Conservation (phyloP, 2,329 filamentous ascomycete species). For the Drechslerella dactyloides region DNA sequence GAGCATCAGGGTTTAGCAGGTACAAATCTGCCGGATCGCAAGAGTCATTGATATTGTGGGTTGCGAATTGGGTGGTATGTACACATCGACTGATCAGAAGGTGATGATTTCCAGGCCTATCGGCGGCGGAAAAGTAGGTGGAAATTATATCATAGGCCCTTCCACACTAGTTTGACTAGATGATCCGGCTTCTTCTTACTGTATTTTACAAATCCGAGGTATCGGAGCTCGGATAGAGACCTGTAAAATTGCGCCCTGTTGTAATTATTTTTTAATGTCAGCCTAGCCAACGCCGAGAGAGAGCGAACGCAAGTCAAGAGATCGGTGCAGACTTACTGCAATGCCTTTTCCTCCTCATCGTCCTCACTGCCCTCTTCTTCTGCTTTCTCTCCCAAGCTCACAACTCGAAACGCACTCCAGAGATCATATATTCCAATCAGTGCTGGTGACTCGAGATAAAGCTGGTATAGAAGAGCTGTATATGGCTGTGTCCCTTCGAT, state of each 20-base stretch:
- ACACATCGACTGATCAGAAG: too few relatives aligned
- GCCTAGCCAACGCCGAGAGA: too few relatives aligned
- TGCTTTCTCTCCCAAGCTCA: constrained; percentile 63
- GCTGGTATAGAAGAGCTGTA: constrained; percentile 75
- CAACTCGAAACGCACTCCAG: constrained; percentile 75
- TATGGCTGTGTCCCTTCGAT: constrained; percentile 65
- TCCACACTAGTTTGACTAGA: constrained; percentile 80
- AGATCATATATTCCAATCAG: constrained; percentile 80
- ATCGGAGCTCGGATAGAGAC: constrained; percentile 80
- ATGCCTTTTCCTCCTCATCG: constrained; percentile 62
- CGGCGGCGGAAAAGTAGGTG: neutral
- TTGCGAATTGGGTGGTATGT: too few relatives aligned
- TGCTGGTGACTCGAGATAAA: constrained; percentile 74
- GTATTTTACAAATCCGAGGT: constrained; percentile 83
- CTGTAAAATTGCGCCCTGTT: constrained; percentile 76
- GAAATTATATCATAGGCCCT: constrained; percentile 67
- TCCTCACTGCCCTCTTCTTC: constrained; percentile 60
- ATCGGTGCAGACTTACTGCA: constrained; percentile 43
- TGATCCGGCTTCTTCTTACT: constrained; percentile 94
- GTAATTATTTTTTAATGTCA: too few relatives aligned
- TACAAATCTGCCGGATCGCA: too few relatives aligned
- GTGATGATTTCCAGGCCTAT: too few relatives aligned
- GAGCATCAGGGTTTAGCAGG: too few relatives aligned
- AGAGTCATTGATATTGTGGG: too few relatives aligned
- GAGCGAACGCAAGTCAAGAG: neutral